These are phyloP conservation scores for Aureobasidium sp. DNA, from an alignment of 2,329 filamentous ascomycete species.

Conservation along the genomic window DNA sequence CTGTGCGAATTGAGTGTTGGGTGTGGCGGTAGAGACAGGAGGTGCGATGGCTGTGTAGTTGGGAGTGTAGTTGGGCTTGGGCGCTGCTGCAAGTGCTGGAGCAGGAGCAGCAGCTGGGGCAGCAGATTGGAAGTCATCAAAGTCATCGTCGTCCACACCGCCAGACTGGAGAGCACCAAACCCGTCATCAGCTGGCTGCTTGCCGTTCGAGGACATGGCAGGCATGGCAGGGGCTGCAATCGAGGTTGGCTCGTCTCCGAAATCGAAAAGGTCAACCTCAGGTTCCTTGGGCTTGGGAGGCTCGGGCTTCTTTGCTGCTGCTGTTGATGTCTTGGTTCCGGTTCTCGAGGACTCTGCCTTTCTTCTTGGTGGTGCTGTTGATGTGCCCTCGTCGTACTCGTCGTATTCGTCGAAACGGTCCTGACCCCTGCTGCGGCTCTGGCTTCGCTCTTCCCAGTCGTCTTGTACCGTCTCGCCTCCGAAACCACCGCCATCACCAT, in stretches of 20 bases:
- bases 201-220: conserved; percentile 39
- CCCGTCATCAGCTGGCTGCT: conserved; percentile 56
- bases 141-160: conserved; percentile 68
- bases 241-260: conserved; percentile 65
- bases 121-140: conserved; percentile 95
- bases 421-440: conserved; percentile 51
- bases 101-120: conserved; percentile 45
- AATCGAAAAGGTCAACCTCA: conserved; percentile 88
- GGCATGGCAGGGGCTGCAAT: conserved; percentile 36
- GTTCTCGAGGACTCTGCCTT: conserved; percentile 36
- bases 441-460: conserved; percentile 58
- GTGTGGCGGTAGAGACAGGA: conserved; percentile 43
- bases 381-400: conserved; percentile 76
- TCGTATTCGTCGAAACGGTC: conserved; percentile 96
- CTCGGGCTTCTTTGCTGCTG: conserved; percentile 56
- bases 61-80: conserved; percentile 31
- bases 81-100: conserved; percentile 29
- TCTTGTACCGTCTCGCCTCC: conserved; percentile 62
- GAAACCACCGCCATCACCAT: conserved; percentile 92
- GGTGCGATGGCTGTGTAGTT: conserved; percentile 37
- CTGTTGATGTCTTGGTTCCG: conserved; percentile 29
- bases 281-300: conserved; percentile 75
- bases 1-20: conserved; percentile 65
- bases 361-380: conserved; percentile 45
- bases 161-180: conserved; percentile 96